A percentile compares a stretch with the other conserved stretches of the same genome.
Conservation (phyloP, 352 stramenopile species). For the Phytophthora lateralis region DNA sequence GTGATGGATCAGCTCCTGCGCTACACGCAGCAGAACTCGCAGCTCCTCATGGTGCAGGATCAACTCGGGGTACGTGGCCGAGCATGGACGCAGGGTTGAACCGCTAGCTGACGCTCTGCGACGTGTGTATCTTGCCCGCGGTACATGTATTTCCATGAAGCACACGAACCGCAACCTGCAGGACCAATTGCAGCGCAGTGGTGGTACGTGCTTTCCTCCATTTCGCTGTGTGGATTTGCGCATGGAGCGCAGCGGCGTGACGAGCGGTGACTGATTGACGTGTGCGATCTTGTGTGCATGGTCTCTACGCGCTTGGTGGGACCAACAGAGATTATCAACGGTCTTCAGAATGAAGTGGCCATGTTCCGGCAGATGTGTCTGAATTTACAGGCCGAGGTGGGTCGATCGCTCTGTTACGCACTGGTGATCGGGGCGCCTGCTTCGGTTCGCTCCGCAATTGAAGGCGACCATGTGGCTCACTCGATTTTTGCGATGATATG, state of each 20-base stretch:
- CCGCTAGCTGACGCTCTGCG: conserved; percentile 6
- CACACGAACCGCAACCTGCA: conserved; percentile 70
- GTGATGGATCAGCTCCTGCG: conserved; percentile 82
- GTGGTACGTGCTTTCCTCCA: conserved; percentile 39
- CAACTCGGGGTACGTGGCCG: conserved; percentile 63
- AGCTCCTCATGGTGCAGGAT: conserved; percentile 62
- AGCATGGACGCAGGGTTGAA: not conserved
- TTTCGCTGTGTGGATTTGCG: conserved; percentile 21
- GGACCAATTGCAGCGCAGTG: conserved; percentile 68
- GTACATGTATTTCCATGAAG: conserved; percentile 27
- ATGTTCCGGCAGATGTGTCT: conserved; percentile 88
- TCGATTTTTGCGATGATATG: conserved; percentile 22
- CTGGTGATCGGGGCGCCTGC: not conserved
- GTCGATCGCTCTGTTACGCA: conserved; percentile 19
- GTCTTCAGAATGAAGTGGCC: conserved; percentile 78
- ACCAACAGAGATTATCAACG: conserved; percentile 58
- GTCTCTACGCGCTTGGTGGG: conserved; percentile 16
- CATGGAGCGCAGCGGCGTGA: conserved; percentile 2
- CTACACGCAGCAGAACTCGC: conserved; percentile 72
- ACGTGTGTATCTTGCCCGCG: conserved; percentile 7
- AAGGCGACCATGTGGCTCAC: conserved; percentile 29
- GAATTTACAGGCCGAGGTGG: conserved; percentile 78
- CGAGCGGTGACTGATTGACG: conserved; percentile 8
- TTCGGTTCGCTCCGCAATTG: conserved; percentile 7
- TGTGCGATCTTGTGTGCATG: conserved; percentile 18